phyloP scores from a whole-genome alignment of 1,139 yeast species.

The Blastobotrys persicus region DNA sequence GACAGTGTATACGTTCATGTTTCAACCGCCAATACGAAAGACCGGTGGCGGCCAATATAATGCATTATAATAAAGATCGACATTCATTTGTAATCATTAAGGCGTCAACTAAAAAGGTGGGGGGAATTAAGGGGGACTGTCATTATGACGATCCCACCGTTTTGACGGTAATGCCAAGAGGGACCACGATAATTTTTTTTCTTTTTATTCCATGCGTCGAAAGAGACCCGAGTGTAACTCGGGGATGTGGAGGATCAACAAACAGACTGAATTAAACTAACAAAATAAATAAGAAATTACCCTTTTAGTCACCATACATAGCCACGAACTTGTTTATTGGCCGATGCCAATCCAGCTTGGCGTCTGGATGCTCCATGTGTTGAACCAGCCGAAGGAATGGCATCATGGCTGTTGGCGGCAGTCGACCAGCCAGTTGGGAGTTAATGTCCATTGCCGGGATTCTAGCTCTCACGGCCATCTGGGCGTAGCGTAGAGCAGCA shows the following conservation, averaged over 20 bases:
- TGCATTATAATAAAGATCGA: too few relatives aligned
- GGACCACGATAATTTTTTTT: slow-evolving; percentile 89
- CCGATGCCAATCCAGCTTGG: slow-evolving; percentile 3
- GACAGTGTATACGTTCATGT: too few relatives aligned
- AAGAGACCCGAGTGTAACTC: slow-evolving; percentile 22
- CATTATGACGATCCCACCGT: too few relatives aligned
- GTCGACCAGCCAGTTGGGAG: slow-evolving; percentile 6
- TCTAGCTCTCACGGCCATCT: slow-evolving; percentile 2
- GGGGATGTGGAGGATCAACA: slow-evolving; percentile 2
- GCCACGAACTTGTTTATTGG: slow-evolving; percentile 8
- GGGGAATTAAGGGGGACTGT: too few relatives aligned
- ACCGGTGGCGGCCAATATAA: too few relatives aligned
- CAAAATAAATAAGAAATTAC: not conserved
- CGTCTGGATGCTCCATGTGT: slow-evolving; percentile 8
- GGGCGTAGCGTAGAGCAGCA: slow-evolving; percentile 1
- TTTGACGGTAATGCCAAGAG: slow-evolving; percentile 86
- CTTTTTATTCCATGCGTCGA: slow-evolving; percentile 94
- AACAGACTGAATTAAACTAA: not conserved
- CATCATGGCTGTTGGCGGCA: slow-evolving; percentile 8
- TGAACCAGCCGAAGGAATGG: slow-evolving; percentile 4
- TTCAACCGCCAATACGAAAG: too few relatives aligned
- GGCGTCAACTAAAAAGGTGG: too few relatives aligned
- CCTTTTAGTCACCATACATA: slow-evolving; percentile 4
- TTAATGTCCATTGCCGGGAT: slow-evolving; percentile 5
- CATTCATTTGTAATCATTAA: too few relatives aligned